These are phyloP conservation scores for Orbilia oligospora DNA, from an alignment of 2,329 filamentous ascomycete species.

Conservation along the genomic window DNA sequence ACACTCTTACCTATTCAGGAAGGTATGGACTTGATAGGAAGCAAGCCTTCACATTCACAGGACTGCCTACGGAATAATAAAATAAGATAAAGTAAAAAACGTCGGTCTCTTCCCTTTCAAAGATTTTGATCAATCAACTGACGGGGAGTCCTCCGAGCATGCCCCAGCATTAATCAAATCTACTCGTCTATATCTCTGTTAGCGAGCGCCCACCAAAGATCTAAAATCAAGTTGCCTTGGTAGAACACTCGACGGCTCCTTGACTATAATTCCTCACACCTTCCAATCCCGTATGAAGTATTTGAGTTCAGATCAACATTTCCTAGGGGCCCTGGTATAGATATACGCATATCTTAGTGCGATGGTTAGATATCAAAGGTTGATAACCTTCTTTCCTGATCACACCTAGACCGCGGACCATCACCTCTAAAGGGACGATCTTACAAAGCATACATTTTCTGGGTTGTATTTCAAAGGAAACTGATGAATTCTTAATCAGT, in stretches of 20 bases:
- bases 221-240: conserved; percentile 15
- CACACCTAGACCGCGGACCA: conserved; percentile 14
- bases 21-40: conserved; percentile 27
- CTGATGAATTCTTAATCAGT: neutral
- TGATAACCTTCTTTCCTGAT: conserved; percentile 49
- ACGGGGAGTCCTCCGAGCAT: conserved; percentile 15
- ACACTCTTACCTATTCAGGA: conserved; percentile 44
- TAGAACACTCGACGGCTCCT: neutral
- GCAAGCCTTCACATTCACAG: neutral
- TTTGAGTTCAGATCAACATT: conserved; percentile 31
- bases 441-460: neutral
- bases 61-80: conserved; percentile 23
- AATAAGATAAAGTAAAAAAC: neutral
- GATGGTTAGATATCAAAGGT: conserved; percentile 36
- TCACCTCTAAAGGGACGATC: conserved; percentile 1
- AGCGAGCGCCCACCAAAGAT: conserved; percentile 38
- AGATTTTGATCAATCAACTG: neutral
- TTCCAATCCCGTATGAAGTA: conserved; percentile 26
- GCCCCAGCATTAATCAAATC: conserved; percentile 18
- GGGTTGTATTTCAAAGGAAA: neutral
- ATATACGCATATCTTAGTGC: conserved; percentile 39
- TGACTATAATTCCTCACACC: conserved; percentile 12
- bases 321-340: neutral
- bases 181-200: conserved; percentile 9
- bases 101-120: neutral